Percentiles rank a stretch among this genome's conserved stretches.
Conservation (phyloP, 176 grass and related monocot genomes). For the Bonia amplexicaulis region DNA sequence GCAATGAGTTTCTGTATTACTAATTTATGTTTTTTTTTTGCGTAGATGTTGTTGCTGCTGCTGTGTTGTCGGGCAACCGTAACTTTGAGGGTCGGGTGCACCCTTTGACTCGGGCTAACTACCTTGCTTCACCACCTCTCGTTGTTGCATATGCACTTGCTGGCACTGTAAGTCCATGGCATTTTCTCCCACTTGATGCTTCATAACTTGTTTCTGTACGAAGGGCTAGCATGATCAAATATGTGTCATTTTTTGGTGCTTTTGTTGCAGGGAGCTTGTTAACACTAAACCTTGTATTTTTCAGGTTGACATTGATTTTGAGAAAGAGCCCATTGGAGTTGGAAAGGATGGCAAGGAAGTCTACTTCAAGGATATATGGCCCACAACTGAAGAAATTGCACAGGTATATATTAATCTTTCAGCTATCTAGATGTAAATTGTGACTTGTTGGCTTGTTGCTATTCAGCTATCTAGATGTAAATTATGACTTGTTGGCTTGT, state of each 20-base stretch:
- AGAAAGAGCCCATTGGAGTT: conserved; percentile 86
- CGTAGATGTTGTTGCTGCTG: conserved; percentile 85
- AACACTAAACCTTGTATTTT: conserved; percentile 24
- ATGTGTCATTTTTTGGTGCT: neutral
- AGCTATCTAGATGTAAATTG: neutral
- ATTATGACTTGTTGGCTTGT: neutral
- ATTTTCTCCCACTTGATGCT: conserved; percentile 1
- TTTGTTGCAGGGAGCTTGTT: neutral
- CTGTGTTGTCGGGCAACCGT: conserved; percentile 86
- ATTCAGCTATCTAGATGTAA: no score
- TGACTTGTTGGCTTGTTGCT: neutral
- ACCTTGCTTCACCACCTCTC: conserved; percentile 85
- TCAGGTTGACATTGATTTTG: conserved; percentile 99
- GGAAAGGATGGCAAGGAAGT: conserved; percentile 83
- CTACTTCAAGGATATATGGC: conserved; percentile 96
- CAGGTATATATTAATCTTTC: conserved; percentile 41
- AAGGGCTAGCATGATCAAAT: neutral
- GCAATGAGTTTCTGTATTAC: neutral
- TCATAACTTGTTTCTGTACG: neutral
- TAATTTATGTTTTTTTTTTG: neutral
- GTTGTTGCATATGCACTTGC: conserved; percentile 93
- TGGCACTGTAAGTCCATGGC: conserved; percentile 55
- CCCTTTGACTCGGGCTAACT: conserved; percentile 82
- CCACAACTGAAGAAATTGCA: conserved; percentile 90
- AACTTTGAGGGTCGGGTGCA: conserved; percentile 93